Evolutionary conservation across 2,329 filamentous ascomycete species (phyloP).

Genomic region (Apiospora koreana): DNA sequence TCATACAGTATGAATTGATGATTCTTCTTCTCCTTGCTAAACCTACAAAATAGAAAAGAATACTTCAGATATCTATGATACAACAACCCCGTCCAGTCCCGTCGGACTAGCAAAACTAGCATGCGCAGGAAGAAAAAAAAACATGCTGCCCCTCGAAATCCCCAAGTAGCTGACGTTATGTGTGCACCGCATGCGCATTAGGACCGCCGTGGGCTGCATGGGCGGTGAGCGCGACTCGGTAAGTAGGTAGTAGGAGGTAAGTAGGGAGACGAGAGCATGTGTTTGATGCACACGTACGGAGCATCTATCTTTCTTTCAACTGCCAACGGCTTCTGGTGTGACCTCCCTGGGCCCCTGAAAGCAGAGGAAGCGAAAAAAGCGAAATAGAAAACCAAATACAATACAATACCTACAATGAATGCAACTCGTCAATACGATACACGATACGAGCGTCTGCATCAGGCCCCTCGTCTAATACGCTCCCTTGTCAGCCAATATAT

Average conservation of each 20-base stretch:
- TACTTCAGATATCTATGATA: not conserved
- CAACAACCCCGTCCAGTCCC: not conserved
- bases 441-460: not conserved
- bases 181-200: not conserved
- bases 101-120: not conserved
- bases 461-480: not conserved
- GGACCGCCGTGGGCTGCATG: not conserved
- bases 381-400: no score
- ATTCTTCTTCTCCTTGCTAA: not conserved
- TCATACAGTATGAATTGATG: not conserved
- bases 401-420: not conserved
- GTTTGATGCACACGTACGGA: not conserved
- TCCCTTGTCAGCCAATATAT: not conserved
- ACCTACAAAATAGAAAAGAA: not conserved
- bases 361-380: not conserved
- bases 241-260: no score
- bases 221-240: not conserved
- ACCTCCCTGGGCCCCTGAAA: not conserved
- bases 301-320: not conserved
- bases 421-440: not conserved
- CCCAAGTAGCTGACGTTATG: slow-evolving; percentile 2
- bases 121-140: not conserved
- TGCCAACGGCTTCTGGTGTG: not conserved
- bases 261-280: not conserved
- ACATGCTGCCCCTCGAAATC: not conserved